phyloP scores from a whole-genome alignment of 306 rosid genomes.

The Lotus japonicus region DNA sequence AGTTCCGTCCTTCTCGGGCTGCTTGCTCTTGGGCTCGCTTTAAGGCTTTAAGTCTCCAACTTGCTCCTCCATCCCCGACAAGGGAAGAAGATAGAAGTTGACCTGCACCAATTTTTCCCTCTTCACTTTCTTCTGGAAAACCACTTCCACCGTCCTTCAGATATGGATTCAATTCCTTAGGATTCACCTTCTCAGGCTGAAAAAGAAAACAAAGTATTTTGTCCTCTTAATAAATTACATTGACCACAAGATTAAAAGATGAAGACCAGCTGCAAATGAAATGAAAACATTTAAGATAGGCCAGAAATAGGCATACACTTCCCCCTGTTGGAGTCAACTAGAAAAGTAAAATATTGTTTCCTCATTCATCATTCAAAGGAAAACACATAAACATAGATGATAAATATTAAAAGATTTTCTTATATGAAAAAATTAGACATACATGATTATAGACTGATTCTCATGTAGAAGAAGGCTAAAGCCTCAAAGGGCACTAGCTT shows the following conservation, averaged over 20 bases:
- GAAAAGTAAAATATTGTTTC: not conserved
- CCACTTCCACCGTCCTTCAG: slow-evolving; percentile 70
- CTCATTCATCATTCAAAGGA: not conserved
- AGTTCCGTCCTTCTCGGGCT: slow-evolving; percentile 61
- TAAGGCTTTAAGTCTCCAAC: slow-evolving; percentile 96
- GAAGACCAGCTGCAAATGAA: too few relatives aligned
- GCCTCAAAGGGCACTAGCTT: not conserved
- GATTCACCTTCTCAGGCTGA: slow-evolving; percentile 49
- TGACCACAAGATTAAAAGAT: not conserved
- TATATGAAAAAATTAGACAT: not conserved
- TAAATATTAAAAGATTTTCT: not conserved
- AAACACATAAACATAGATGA: not conserved
- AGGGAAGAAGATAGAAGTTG: slow-evolving; percentile 55
- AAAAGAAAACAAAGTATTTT: not conserved
- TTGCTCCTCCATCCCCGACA: slow-evolving; percentile 96
- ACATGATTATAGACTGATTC: not conserved
- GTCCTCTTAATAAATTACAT: not conserved
- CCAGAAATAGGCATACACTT: too few relatives aligned
- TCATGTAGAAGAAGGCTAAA: not conserved
- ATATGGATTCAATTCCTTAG: slow-evolving; percentile 85
- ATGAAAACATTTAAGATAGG: too few relatives aligned
- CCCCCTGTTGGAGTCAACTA: too few relatives aligned
- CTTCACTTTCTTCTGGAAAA: slow-evolving; percentile 64
- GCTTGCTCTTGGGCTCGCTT: slow-evolving; percentile 95
- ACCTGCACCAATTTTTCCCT: slow-evolving; percentile 32